phyloP scores from a whole-genome alignment of 176 grass and related monocot genomes.

The bread wheat (Triticum aestivum) region IWGSC_CS_RefSeq_v2.1 NC_057794.1:583417193-583417692 shows the following conservation, averaged over 20 bases:
- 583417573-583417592: slow-evolving; percentile 9
- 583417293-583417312: neutral
- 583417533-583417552: neutral
- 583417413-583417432: slow-evolving; percentile 97
- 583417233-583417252: slow-evolving; percentile 93
- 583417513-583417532: neutral
- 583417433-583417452: slow-evolving; percentile 83
- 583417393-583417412: slow-evolving; percentile 95
- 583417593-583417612: neutral
- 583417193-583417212: neutral
- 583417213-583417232: slow-evolving; percentile 49
- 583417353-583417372: slow-evolving; percentile 35
- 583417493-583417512: neutral
- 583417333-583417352: slow-evolving; percentile 24
- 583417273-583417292: slow-evolving; percentile 55
- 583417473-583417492: neutral
- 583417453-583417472: slow-evolving; percentile 46
- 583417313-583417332: neutral
- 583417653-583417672: neutral
- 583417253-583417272: slow-evolving; percentile 99
- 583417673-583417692: neutral
- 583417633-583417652: neutral
- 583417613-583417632: slow-evolving; percentile 1
- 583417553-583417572: neutral
- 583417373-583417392: slow-evolving; percentile 96